phyloP scores from a whole-genome alignment of 2,329 filamentous ascomycete genomes.

The Ophiostoma montium region DNA sequence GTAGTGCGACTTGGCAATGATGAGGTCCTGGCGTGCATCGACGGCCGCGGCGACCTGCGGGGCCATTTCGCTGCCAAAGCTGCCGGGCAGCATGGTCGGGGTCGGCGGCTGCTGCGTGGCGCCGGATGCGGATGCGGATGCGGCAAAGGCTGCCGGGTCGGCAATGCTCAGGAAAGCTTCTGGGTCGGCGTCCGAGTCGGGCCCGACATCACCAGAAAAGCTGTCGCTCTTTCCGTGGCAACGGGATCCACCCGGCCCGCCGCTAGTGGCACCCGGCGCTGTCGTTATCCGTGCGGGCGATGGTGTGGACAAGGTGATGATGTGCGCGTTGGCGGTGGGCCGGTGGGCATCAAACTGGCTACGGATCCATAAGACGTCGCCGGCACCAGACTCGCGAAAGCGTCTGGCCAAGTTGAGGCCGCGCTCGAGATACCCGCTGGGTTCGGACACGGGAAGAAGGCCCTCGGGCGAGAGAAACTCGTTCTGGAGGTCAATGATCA shows the following conservation, averaged over 20 bases:
- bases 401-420: slow-evolving; percentile 51
- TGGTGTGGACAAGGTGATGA: slow-evolving; percentile 24
- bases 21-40: slow-evolving; percentile 32
- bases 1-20: slow-evolving; percentile 62
- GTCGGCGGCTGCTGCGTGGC: background rate
- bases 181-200: slow-evolving; percentile 14
- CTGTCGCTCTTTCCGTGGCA: background rate
- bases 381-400: slow-evolving; percentile 57
- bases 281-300: background rate
- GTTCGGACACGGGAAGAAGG: slow-evolving; percentile 49
- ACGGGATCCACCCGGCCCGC: background rate
- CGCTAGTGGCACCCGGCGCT: background rate
- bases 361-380: slow-evolving; percentile 70
- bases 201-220: background rate
- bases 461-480: slow-evolving; percentile 65
- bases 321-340: slow-evolving; percentile 37
- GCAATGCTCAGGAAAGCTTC: slow-evolving; percentile 24
- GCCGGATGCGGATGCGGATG: no score
- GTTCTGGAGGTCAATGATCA: slow-evolving; percentile 79
- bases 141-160: background rate
- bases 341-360: slow-evolving; percentile 56
- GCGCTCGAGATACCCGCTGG: slow-evolving; percentile 51
- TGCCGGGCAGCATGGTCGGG: slow-evolving; percentile 17
- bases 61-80: slow-evolving; percentile 32
- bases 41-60: slow-evolving; percentile 26